Evolutionary conservation across 2,329 filamentous ascomycete genomes (phyloP), one percentile per base, ranked within the genome.

Genomic region (Fusarium sambucinum): DNA sequence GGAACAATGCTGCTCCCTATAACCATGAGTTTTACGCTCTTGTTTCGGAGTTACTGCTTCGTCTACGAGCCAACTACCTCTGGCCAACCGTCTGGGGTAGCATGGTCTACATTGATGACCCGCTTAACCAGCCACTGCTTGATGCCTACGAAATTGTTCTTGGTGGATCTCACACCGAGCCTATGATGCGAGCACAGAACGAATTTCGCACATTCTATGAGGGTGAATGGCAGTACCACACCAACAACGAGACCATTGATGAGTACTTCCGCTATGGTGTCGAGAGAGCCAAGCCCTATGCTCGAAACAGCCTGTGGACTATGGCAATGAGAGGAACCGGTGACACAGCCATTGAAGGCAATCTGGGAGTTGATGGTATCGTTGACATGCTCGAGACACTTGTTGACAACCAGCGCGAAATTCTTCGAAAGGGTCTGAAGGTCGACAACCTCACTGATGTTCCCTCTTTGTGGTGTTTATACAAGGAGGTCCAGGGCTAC

Each of bases 111-210:
- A 85, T 92, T 2, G 91, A 93, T 63, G 91, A 93, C 73, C 82
- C 86, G 4, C 82, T 84, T 30, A 93, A 89, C 69, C 89, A 92
- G 73, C 86, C 88, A 0, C 83, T 92, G 7, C 89, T 90, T 0
- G 89, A 93, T 70, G 89, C 89, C n/a, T 93, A 88, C 74, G 90
- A 89, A 40, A 87, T 93, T 58, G 90, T 93, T 1, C 87, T 93
- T 75, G 90, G 90, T 5, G 90, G 88, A 10, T 91, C 88, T 12
- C 91, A 93, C 76, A 92, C 87, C 2, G 91, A 93, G 77, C 91
- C 91, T 2, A 87, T 93, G 85, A 85, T 86, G 83, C 81, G 86
- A 12, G 85, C 86, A 1, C 84, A 86, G 53, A 87, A 87, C 65
- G 86, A 88, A 77, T 87, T 86, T 48, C 74, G 77, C 33, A 81